Evolutionary conservation across 2,329 filamentous ascomycete genomes (phyloP), one percentile per base, ranked within the genome.

Genomic region (Tolypocladium pustulatum): DNA sequence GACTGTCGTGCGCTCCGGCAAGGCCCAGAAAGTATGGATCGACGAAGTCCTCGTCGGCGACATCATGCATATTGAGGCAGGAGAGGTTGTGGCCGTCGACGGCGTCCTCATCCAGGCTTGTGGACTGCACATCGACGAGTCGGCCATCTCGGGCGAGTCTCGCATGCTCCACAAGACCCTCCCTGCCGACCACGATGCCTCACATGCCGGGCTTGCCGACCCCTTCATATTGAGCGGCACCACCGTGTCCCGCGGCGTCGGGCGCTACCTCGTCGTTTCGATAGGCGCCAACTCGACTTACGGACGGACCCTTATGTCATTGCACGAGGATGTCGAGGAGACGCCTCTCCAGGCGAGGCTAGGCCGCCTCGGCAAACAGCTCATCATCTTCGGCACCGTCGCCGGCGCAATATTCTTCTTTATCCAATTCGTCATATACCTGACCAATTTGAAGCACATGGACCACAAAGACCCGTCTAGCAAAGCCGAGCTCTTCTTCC

Each of bases 171-270:
- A 83, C 66, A 92, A 92, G 72, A 80, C 76, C 1, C 65, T 68
- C 2, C 65, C 80, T 2, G 81, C 84, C 34, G 85, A 88, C 25
- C 86, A 81, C 68, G 78, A 78, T 38, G 79, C 83, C 4, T 77
- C 77, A 20, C 73, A 87, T 38, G 79, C 80, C 66, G 55, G 57
- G 3, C 60, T 62, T 9, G 75, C 88, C 61, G 89, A 92, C 65
- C 89, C 89, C 0, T 93, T 93, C 71, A 91, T 93, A 61, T 77
- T 92, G 4, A 92, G 88, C 27, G 89, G 89, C 53, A 87, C 87
- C 3, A 91, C 90, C 64, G 85, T 93, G 13, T 84, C 85, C 0
- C 87, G 91, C 66, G 89, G 89, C 58, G 80, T 90, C 9, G 89
- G 90, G 12, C 85, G 82, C 4, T 92, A 90, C 71, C 70, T 93